A percentile compares a stretch with the other conserved stretches of the same genome.
Evolutionary conservation across 73 alveolate species (phyloP).

Genomic region (Symbiodinium natans): DNA sequence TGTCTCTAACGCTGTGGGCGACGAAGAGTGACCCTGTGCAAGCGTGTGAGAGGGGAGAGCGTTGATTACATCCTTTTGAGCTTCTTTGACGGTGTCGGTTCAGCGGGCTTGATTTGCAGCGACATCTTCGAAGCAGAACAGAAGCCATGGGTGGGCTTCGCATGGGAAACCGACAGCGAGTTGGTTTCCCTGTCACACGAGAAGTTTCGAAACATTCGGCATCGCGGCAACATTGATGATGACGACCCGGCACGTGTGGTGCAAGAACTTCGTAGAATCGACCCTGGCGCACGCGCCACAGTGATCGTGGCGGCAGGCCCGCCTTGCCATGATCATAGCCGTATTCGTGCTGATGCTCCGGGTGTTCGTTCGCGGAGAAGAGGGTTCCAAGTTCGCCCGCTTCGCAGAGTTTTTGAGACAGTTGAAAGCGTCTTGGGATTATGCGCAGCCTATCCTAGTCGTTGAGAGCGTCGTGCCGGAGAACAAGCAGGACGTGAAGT

Average conservation of each 20-base stretch:
- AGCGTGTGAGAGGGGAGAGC: background rate
- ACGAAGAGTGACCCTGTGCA: background rate
- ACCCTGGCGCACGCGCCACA: background rate
- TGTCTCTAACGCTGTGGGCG: background rate
- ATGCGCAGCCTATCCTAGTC: background rate
- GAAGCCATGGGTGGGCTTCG: background rate
- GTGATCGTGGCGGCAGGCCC: background rate
- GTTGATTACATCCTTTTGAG: background rate
- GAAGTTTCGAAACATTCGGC: background rate
- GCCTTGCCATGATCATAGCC: background rate
- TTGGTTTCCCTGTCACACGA: background rate
- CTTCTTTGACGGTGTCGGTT: background rate
- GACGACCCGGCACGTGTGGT: background rate
- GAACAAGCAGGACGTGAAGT: background rate
- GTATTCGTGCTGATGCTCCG: background rate
- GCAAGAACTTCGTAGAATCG: background rate
- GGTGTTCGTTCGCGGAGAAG: background rate
- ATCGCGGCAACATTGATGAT: background rate
- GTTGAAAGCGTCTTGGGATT: background rate
- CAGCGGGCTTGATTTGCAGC: background rate
- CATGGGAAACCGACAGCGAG: background rate
- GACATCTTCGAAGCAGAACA: background rate
- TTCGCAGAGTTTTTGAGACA: background rate
- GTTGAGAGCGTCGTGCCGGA: conserved; percentile 21
- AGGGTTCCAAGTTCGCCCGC: background rate